Percentiles rank a stretch among this genome's conserved stretches.
These are phyloP conservation scores for Fragaria iinumae DNA, from an alignment of 306 rosid genomes.

Conservation along the genomic window DNA sequence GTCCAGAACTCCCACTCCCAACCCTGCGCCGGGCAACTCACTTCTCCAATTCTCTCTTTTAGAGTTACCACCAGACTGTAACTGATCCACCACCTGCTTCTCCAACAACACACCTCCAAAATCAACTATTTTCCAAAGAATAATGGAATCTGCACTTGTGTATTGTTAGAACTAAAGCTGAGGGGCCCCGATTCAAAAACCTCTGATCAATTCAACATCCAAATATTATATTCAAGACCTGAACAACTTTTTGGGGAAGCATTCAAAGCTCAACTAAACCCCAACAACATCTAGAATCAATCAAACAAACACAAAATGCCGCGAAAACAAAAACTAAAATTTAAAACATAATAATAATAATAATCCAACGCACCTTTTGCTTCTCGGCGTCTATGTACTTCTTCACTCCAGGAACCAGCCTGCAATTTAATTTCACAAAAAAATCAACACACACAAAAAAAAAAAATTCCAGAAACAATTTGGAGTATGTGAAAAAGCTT, in stretches of 20 bases:
- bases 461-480: neutral
- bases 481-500: neutral
- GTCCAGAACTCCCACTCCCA: conserved; percentile 62
- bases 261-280: conserved; percentile 14
- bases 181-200: neutral
- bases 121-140: neutral
- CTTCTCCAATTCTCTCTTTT: conserved; percentile 73
- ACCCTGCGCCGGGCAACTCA: conserved; percentile 64
- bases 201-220: neutral
- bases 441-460: neutral
- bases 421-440: conserved; percentile 11
- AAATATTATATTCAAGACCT: neutral
- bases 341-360: neutral
- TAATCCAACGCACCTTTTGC: conserved; percentile 38
- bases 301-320: neutral
- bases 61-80: conserved; percentile 68
- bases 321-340: neutral
- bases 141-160: too few species aligned
- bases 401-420: conserved; percentile 53
- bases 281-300: neutral
- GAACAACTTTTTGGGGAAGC: neutral
- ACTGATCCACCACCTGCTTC: conserved; percentile 77
- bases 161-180: too few species aligned
- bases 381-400: conserved; percentile 48
- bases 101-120: conserved; percentile 28